Conservation (phyloP, 352 stramenopile genomes). For the Nothophytophthora sp. region DNA sequence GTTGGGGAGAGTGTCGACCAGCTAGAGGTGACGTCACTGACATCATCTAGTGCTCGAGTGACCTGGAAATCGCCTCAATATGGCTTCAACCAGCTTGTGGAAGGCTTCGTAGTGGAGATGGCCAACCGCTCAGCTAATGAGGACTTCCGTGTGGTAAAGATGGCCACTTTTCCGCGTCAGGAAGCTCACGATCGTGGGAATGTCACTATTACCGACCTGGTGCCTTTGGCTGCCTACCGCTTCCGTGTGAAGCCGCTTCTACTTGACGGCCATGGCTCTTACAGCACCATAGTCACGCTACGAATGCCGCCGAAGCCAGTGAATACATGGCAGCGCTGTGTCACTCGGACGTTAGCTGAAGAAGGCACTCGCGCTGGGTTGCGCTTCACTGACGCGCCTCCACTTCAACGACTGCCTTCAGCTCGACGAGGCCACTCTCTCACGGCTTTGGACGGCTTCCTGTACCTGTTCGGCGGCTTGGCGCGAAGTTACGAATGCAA, state of each 20-base stretch:
- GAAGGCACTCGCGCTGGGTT: slow-evolving; percentile 34
- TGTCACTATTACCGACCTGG: slow-evolving; percentile 26
- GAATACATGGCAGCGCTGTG: slow-evolving; percentile 52
- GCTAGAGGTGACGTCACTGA: slow-evolving; percentile 18
- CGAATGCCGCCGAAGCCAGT: slow-evolving; percentile 31
- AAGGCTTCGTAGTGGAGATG: slow-evolving; percentile 64
- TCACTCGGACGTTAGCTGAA: slow-evolving; percentile 33
- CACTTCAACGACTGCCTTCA: slow-evolving; percentile 43
- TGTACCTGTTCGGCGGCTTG: slow-evolving; percentile 72
- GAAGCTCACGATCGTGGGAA: slow-evolving; percentile 7
- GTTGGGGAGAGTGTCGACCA: slow-evolving; percentile 25
- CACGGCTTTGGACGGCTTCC: slow-evolving; percentile 40
- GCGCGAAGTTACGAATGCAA: slow-evolving; percentile 64
- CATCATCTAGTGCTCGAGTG: slow-evolving; percentile 40
- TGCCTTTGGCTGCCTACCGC: slow-evolving; percentile 37
- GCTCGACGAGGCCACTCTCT: slow-evolving; percentile 64
- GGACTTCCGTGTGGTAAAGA: slow-evolving; percentile 51
- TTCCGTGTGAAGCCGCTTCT: slow-evolving; percentile 59
- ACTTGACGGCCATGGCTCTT: slow-evolving; percentile 32
- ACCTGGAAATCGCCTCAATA: slow-evolving; percentile 40
- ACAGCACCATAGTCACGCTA: slow-evolving; percentile 33
- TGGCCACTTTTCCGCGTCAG: slow-evolving; percentile 20
- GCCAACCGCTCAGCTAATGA: slow-evolving; percentile 53
- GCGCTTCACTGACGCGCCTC: slow-evolving; percentile 24
- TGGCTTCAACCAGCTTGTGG: slow-evolving; percentile 39